phyloP scores from a whole-genome alignment of 306 rosid species.

The Rosa lucieae region DNA sequence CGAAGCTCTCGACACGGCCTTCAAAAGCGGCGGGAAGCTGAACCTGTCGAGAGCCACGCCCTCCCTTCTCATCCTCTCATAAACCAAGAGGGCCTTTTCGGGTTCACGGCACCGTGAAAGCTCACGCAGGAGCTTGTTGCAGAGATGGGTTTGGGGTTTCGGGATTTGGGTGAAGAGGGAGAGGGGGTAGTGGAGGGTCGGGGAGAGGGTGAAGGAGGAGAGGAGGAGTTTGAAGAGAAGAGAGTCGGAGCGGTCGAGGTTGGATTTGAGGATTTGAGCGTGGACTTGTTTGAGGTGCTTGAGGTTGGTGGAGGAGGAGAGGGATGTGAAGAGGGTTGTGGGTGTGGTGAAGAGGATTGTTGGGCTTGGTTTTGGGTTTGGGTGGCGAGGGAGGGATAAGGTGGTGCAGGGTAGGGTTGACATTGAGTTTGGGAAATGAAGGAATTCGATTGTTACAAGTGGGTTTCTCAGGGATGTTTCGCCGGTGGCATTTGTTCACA shows the following conservation, averaged over 20 bases:
- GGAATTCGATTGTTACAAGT: not conserved
- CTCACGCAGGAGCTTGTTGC: constrained; percentile 63
- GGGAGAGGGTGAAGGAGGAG: constrained; percentile 40
- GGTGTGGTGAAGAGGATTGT: constrained; percentile 12
- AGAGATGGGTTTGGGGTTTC: constrained; percentile 47
- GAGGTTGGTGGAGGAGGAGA: constrained; percentile 43
- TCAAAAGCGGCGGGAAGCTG: constrained; percentile 74
- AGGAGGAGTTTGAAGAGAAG: constrained; percentile 50
- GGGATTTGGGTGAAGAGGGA: constrained; percentile 57
- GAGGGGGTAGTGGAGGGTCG: constrained; percentile 59
- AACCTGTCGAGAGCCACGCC: constrained; percentile 50
- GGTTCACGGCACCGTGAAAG: constrained; percentile 57
- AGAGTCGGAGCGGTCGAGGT: constrained; percentile 26
- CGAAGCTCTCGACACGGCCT: constrained; percentile 52
- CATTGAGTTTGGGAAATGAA: constrained; percentile 33
- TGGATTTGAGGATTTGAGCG: constrained; percentile 61
- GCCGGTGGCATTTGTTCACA: not conserved
- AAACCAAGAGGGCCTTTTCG: constrained; percentile 48
- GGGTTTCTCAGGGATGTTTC: not conserved
- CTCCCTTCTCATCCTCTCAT: constrained; percentile 49
- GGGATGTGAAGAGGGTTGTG: constrained; percentile 36
- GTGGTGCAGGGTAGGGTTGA: constrained; percentile 19
- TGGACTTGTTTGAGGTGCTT: constrained; percentile 66
- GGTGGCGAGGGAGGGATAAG: constrained; percentile 30
- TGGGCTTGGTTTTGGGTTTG: constrained; percentile 15